Percentiles rank a stretch among this genome's conserved stretches.
phyloP scores from a whole-genome alignment of 768 basidiomycete species.

The Suillus clintonianus region DNA sequence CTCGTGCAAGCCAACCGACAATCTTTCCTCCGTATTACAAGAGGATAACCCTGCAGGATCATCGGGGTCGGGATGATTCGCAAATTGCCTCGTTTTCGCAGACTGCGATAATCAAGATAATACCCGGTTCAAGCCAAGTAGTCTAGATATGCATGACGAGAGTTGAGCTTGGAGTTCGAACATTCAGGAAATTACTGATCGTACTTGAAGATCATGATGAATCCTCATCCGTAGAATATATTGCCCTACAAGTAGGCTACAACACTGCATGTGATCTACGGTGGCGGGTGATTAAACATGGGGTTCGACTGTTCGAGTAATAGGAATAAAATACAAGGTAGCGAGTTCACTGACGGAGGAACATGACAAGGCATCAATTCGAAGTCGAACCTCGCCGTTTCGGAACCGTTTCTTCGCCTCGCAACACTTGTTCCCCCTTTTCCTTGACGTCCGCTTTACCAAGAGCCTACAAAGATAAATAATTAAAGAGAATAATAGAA shows the following conservation, averaged over 20 bases:
- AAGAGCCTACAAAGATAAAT: slow-evolving; percentile 16
- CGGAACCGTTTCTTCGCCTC: slow-evolving; percentile 45
- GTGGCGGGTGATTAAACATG: not conserved
- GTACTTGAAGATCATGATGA: too few species aligned
- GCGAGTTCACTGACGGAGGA: not conserved
- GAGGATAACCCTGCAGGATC: too few species aligned
- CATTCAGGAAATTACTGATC: too few species aligned
- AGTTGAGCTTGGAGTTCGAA: not conserved
- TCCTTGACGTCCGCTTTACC: slow-evolving; percentile 47
- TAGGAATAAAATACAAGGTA: not conserved
- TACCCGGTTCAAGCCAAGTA: not conserved
- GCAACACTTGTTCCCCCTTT: slow-evolving; percentile 54
- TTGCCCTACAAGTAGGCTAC: not conserved
- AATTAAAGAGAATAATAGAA: slow-evolving; percentile 4
- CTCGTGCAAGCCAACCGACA: too few species aligned
- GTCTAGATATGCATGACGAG: not conserved
- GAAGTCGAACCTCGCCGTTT: slow-evolving; percentile 24
- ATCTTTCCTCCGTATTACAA: too few species aligned
- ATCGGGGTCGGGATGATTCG: not conserved
- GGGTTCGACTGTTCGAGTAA: too few species aligned
- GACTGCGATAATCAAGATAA: not conserved
- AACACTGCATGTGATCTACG: not conserved
- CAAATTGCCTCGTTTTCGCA: not conserved
- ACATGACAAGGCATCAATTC: not conserved
- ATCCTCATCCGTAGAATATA: not conserved